Conservation (phyloP, 768 basidiomycete species). For the Pisolithus microcarpus region DNA sequence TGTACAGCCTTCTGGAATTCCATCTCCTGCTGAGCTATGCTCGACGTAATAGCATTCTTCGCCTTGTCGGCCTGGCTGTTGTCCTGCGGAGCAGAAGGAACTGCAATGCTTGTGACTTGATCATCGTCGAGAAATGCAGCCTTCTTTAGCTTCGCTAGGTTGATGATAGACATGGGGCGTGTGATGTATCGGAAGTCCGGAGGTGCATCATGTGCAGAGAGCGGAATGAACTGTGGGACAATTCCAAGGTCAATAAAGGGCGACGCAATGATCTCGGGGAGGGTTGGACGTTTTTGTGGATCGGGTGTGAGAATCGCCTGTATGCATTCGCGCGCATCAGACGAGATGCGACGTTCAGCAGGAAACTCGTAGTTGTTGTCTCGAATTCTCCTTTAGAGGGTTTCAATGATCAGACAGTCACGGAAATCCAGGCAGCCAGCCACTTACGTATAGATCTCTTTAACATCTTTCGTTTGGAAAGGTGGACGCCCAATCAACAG, state of each 20-base stretch:
- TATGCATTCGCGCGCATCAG: conserved; percentile 70
- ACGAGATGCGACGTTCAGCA: conserved; percentile 60
- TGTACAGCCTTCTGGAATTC: conserved; percentile 97
- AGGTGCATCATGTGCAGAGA: conserved; percentile 62
- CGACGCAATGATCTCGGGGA: conserved; percentile 81
- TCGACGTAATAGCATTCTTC: conserved; percentile 44
- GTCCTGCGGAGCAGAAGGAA: conserved; percentile 31
- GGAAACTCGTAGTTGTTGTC: conserved; percentile 95
- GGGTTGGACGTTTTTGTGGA: conserved; percentile 72
- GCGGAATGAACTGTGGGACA: conserved; percentile 75
- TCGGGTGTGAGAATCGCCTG: conserved; percentile 79
- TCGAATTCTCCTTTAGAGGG: conserved; percentile 65
- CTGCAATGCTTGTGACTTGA: conserved; percentile 36
- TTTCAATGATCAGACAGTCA: neutral
- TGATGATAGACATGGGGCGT: conserved; percentile 51
- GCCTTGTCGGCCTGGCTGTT: conserved; percentile 12
- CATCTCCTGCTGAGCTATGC: conserved; percentile 80
- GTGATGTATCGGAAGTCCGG: conserved; percentile 74
- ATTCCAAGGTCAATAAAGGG: conserved; percentile 77
- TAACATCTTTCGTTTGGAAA: conserved; percentile 98
- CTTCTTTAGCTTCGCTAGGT: conserved; percentile 63
- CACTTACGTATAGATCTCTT: conserved; percentile 85
- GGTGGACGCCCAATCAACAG: conserved; percentile 92
- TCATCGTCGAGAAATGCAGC: conserved; percentile 61
- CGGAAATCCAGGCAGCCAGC: neutral